These are phyloP conservation scores for Xerocomellus dryophilus DNA, from an alignment of 768 basidiomycete genomes.

Conservation along the genomic window DNA sequence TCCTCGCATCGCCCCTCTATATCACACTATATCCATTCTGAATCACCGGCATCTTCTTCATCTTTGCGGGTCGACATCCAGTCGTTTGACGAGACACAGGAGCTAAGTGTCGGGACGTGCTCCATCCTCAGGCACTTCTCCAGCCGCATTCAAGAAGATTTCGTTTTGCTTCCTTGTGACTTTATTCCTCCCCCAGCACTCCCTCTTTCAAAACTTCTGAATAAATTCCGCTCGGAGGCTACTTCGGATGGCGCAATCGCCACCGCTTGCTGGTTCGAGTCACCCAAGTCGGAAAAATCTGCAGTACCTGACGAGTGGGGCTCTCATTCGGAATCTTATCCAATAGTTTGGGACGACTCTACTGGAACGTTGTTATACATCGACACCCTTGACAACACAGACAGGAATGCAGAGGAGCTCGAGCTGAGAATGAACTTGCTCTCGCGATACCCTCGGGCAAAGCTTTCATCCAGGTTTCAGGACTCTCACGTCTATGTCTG, in stretches of 20 bases:
- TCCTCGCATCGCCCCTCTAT: conserved; percentile 69
- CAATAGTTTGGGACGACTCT: conserved; percentile 67
- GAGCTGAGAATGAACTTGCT: conserved; percentile 75
- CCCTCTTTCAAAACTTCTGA: conserved; percentile 64
- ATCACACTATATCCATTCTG: conserved; percentile 82
- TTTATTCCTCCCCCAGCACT: conserved; percentile 77
- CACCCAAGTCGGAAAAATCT: conserved; percentile 51
- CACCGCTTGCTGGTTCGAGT: conserved; percentile 64
- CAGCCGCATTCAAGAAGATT: conserved; percentile 74
- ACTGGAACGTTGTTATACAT: conserved; percentile 69
- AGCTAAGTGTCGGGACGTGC: conserved; percentile 66
- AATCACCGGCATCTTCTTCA: conserved; percentile 57
- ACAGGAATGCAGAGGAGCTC: conserved; percentile 67
- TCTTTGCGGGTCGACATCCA: conserved; percentile 74
- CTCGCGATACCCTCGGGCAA: conserved; percentile 70
- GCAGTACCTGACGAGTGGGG: conserved; percentile 68
- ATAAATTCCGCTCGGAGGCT: conserved; percentile 77
- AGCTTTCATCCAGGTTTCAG: conserved; percentile 62
- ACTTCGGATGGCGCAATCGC: conserved; percentile 61
- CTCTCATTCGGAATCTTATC: conserved; percentile 37
- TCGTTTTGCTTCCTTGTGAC: conserved; percentile 88
- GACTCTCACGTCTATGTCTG: conserved; percentile 95
- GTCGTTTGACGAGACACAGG: conserved; percentile 72
- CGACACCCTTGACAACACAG: conserved; percentile 65
- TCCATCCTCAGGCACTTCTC: conserved; percentile 76